Conservation (phyloP, 2,329 filamentous ascomycete species). For the Trichoderma lentiforme region DNA sequence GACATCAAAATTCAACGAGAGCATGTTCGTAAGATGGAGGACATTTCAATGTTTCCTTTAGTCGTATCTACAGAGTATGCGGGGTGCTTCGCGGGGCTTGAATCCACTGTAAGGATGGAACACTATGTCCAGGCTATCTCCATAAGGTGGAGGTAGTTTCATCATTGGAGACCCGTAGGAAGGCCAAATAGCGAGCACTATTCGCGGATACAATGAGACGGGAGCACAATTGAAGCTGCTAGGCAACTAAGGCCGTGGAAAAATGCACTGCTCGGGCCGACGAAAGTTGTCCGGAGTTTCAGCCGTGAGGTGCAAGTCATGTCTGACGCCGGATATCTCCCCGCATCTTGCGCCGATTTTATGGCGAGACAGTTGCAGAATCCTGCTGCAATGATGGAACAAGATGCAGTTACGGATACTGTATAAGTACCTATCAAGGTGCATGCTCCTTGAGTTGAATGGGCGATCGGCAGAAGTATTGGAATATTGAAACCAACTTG, state of each 20-base stretch:
- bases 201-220: background rate
- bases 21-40: background rate
- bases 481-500: background rate
- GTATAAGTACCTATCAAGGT: background rate
- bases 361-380: background rate
- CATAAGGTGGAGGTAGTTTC: constrained; percentile 10
- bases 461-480: background rate
- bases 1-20: background rate
- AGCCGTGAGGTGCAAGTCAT: background rate
- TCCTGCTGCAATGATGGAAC: background rate
- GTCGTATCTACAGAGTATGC: background rate
- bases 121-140: background rate
- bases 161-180: background rate
- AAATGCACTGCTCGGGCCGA: background rate
- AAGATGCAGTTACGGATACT: background rate
- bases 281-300: background rate
- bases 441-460: background rate
- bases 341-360: background rate
- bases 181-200: background rate
- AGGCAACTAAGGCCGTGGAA: background rate
- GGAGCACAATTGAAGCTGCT: background rate
- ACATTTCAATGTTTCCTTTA: background rate
- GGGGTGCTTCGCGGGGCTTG: constrained; percentile 6
- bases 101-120: background rate
- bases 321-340: constrained; percentile 7